Evolutionary conservation across 352 stramenopile genomes (phyloP), one percentile per base, ranked within the genome.

Genomic region (Phytophthora nicotianae): DNA sequence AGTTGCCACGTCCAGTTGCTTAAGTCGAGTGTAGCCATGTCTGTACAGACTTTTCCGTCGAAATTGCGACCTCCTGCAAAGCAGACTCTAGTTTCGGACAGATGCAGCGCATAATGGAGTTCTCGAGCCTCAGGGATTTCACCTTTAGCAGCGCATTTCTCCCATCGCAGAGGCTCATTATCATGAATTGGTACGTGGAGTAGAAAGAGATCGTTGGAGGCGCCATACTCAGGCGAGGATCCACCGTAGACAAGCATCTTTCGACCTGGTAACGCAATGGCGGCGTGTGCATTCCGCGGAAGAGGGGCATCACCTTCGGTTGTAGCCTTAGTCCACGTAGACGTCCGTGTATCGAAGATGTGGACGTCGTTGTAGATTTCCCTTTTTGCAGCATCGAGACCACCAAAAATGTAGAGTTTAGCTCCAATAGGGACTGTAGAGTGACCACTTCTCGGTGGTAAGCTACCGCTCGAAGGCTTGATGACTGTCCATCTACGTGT

Each of bases 371-470:
- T 85, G 70, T 79, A 91, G n/a, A 89, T 65, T 19, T 68, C 60
- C 23, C 72, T 65, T 0, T 59, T 54, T 3, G 56, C 60, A 1
- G 73, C 50, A 54, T 91, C 75, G n/a, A 89, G 65, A 2, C 83
- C 83, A 0, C 83, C 80, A 41, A 91, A 89, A n/a, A 91, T 70
- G 43, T 72, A 65, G 50, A 90, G 80, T 13, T 59, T 37, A 3
- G 41, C 17, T 0, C 68, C 83, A 40, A 89, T 43, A 4, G 76
- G 70, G 14, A 90, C 62, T 1, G 81, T 69, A 5, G 81, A 86
- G 56, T 93, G 81, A 8, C 81, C 81, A 23, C 81, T 91, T n/a
- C 79, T 77, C 35, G 83, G 47, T n/a, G 66, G 35, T 4, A 92
- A 62, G 3, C 23, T 57, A 13, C 37, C 62, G 20, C 42, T 46